phyloP scores from a whole-genome alignment of 2,329 filamentous ascomycete species.

The Colletotrichum limetticola region DNA sequence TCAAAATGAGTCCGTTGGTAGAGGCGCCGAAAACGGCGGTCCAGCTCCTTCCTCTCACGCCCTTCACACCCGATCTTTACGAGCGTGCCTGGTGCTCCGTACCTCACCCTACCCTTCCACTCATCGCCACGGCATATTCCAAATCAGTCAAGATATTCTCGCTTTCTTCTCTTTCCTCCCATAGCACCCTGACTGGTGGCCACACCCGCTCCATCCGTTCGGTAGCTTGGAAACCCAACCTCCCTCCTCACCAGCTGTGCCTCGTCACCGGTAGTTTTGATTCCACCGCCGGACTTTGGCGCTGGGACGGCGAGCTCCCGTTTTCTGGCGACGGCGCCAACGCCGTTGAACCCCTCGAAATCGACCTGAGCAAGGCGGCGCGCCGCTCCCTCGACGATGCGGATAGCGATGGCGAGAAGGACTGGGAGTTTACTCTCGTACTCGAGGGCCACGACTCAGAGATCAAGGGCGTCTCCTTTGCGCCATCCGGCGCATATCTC shows the following conservation, averaged over 20 bases:
- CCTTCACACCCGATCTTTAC: conserved; percentile 67
- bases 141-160: conserved; percentile 93
- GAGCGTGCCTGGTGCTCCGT: conserved; percentile 86
- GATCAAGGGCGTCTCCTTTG: conserved; percentile 84
- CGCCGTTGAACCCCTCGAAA: conserved; percentile 48
- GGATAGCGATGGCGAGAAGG: conserved; percentile 73
- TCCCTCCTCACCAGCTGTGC: conserved; percentile 72
- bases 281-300: conserved; percentile 88
- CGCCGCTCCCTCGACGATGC: not conserved
- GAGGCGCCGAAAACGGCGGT: conserved; percentile 27
- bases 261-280: conserved; percentile 96
- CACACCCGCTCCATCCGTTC: conserved; percentile 91
- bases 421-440: conserved; percentile 93
- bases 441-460: conserved; percentile 96
- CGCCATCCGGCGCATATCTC: conserved; percentile 78
- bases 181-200: conserved; percentile 84
- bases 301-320: conserved; percentile 63
- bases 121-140: conserved; percentile 88
- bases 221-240: conserved; percentile 82
- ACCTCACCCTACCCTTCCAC: conserved; percentile 86
- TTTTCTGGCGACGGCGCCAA: conserved; percentile 31
- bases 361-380: conserved; percentile 48
- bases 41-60: conserved; percentile 56
- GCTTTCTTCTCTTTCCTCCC: conserved; percentile 80
- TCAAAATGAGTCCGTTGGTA: conserved; percentile 17